These are phyloP conservation scores for Ceratocystis papillata DNA, from an alignment of 2,329 filamentous ascomycete species.

Conservation along the genomic window DNA sequence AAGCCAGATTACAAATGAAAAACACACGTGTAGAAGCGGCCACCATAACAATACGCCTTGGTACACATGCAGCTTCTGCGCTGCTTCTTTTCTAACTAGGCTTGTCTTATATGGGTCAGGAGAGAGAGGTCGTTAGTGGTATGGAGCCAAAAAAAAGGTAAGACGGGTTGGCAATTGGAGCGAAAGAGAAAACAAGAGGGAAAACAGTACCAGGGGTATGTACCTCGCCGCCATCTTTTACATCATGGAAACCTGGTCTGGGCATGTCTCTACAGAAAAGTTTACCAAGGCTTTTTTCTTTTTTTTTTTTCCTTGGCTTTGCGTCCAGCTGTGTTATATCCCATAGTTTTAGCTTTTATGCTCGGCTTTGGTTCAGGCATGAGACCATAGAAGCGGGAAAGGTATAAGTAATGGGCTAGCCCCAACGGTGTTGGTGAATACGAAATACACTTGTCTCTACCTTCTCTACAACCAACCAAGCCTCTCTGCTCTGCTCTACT, in stretches of 20 bases:
- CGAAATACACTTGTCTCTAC: neutral
- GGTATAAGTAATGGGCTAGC: neutral
- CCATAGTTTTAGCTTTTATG: neutral
- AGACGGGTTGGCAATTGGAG: neutral
- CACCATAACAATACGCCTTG: no score
- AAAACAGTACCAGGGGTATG: neutral
- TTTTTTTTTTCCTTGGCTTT: constrained; percentile 7
- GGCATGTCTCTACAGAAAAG: neutral
- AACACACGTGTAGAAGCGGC: no score
- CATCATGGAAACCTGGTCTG: neutral
- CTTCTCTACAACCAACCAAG: neutral
- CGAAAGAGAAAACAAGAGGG: neutral
- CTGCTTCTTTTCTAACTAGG: no score
- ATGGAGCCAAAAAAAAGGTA: neutral
- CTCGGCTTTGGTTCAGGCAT: neutral
- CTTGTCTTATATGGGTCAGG: neutral
- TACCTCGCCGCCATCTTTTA: neutral
- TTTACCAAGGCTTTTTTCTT: constrained; percentile 7
- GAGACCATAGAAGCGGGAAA: neutral
- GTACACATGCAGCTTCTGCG: neutral
- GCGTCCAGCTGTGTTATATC: neutral
- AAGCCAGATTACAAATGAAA: no score
- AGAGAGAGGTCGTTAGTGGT: neutral
- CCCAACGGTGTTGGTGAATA: neutral
- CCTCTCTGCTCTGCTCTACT: neutral